These are phyloP conservation scores for Candida caryicola DNA, from an alignment of 805 yeast species.

Conservation along the genomic window DNA sequence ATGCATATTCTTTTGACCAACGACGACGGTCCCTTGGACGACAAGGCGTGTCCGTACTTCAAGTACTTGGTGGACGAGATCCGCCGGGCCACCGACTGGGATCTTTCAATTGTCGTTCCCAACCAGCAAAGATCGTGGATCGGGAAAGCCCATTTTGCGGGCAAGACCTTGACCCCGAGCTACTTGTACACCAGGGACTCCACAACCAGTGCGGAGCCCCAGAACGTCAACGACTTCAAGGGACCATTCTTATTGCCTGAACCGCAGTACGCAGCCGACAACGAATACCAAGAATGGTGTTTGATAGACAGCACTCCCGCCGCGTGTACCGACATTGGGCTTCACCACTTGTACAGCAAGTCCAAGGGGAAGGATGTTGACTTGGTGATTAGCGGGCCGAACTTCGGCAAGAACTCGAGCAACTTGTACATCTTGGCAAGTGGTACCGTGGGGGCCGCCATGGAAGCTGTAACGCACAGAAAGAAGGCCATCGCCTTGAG, in stretches of 20 bases:
- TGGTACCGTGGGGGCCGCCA: slow-evolving; percentile 95
- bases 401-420: slow-evolving; percentile 89
- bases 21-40: slow-evolving; percentile 94
- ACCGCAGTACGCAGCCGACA: slow-evolving; percentile 19
- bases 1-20: slow-evolving; percentile 70
- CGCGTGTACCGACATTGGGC: slow-evolving; percentile 87
- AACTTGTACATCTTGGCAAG: slow-evolving; percentile 85
- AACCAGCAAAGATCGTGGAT: slow-evolving; percentile 91
- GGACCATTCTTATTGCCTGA: slow-evolving; percentile 69
- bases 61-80: slow-evolving; percentile 76
- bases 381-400: slow-evolving; percentile 90
- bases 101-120: slow-evolving; percentile 80
- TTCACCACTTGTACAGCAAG: slow-evolving; percentile 57
- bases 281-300: slow-evolving; percentile 72
- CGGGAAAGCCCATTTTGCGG: slow-evolving; percentile 94
- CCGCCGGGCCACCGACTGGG: slow-evolving; percentile 69
- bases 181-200: slow-evolving; percentile 56
- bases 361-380: slow-evolving; percentile 62
- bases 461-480: slow-evolving; percentile 82
- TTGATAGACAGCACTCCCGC: slow-evolving; percentile 94
- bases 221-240: slow-evolving; percentile 41
- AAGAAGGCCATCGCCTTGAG: slow-evolving; percentile 77
- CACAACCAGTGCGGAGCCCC: slow-evolving; percentile 42
- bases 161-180: slow-evolving; percentile 55
- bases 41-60: slow-evolving; percentile 76